These are phyloP conservation scores for Ophiobolus disseminans DNA, from an alignment of 2,329 filamentous ascomycete genomes.

Conservation along the genomic window DNA sequence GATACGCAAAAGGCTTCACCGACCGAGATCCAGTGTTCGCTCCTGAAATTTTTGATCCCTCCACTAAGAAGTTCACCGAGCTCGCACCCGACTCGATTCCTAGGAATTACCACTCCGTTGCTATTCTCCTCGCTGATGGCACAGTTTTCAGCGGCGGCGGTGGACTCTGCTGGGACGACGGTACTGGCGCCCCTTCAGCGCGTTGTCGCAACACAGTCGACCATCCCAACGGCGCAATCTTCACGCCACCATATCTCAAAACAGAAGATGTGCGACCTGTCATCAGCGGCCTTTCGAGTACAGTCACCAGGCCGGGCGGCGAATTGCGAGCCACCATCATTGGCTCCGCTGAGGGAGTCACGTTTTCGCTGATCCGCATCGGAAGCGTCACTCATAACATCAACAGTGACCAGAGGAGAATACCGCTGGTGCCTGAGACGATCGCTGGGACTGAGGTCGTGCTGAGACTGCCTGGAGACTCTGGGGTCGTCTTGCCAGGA, in stretches of 20 bases:
- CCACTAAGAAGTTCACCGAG: slow-evolving; percentile 21
- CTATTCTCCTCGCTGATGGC: slow-evolving; percentile 30
- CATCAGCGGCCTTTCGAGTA: slow-evolving; percentile 14
- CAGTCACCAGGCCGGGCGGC: slow-evolving; percentile 17
- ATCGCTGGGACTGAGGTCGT: slow-evolving; percentile 8
- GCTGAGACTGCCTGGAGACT: slow-evolving; percentile 17
- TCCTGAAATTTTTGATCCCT: slow-evolving; percentile 30
- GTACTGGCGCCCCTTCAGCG: slow-evolving; percentile 28
- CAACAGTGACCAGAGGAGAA: slow-evolving; percentile 29
- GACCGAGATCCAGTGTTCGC: slow-evolving; percentile 20
- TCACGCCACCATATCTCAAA: slow-evolving; percentile 62
- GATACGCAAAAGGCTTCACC: slow-evolving; percentile 19
- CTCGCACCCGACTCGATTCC: slow-evolving; percentile 21
- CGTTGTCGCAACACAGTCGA: slow-evolving; percentile 58
- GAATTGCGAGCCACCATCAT: slow-evolving; percentile 18
- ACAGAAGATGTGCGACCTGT: slow-evolving; percentile 26
- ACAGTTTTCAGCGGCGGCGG: slow-evolving; percentile 29
- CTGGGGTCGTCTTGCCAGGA: slow-evolving; percentile 20
- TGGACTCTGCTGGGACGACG: slow-evolving; percentile 25
- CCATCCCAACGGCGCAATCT: slow-evolving; percentile 59
- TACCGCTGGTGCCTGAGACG: slow-evolving; percentile 16
- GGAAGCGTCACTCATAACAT: slow-evolving; percentile 31
- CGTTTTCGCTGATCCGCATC: slow-evolving; percentile 25
- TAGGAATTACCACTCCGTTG: slow-evolving; percentile 31
- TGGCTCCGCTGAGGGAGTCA: slow-evolving; percentile 13